Percentiles rank a stretch among this genome's conserved stretches.
These are phyloP conservation scores for Penicillium coffeae DNA, from an alignment of 495 filamentous ascomycete species.

Conservation along the genomic window DNA sequence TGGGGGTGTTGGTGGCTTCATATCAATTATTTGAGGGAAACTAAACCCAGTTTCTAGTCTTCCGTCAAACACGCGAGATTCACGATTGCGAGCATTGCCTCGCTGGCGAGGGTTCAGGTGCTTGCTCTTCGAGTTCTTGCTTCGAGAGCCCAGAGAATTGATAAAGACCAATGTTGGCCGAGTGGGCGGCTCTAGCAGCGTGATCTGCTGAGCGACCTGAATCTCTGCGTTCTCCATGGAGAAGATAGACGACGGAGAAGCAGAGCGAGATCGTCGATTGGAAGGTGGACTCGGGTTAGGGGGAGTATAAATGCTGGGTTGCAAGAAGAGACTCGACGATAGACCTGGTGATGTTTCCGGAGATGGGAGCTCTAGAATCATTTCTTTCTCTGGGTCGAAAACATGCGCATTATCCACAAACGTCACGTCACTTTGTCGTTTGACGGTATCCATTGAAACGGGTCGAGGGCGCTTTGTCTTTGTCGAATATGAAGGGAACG, in stretches of 20 bases:
- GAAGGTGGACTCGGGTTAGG: constrained; percentile 17
- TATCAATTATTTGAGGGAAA: constrained; percentile 9
- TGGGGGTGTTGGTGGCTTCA: constrained; percentile 6
- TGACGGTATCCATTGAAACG: constrained; percentile 41
- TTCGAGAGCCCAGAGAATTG: constrained; percentile 21
- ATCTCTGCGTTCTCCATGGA: constrained; percentile 37
- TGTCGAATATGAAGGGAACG: constrained; percentile 17
- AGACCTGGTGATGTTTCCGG: constrained; percentile 28
- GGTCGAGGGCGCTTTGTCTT: constrained; percentile 33
- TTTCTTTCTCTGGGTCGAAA: constrained; percentile 35
- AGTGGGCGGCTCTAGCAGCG: constrained; percentile 28
- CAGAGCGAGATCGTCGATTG: constrained; percentile 21
- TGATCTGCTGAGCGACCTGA: constrained; percentile 36
- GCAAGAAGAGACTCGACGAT: constrained; percentile 33
- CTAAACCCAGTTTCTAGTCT: constrained; percentile 13
- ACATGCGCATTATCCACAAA: constrained; percentile 34
- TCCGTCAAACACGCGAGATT: constrained; percentile 10
- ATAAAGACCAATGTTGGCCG: constrained; percentile 39
- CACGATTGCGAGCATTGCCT: constrained; percentile 17
- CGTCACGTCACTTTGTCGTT: constrained; percentile 35
- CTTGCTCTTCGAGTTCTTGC: constrained; percentile 12
- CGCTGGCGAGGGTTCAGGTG: constrained; percentile 12
- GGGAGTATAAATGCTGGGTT: constrained; percentile 32
- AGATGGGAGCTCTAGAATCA: constrained; percentile 38
- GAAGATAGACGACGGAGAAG: constrained; percentile 30